Percentiles rank a stretch among this genome's conserved stretches.
Conservation (phyloP, 1,284 basidiomycete species). For the Farysia itapuensis region DNA sequence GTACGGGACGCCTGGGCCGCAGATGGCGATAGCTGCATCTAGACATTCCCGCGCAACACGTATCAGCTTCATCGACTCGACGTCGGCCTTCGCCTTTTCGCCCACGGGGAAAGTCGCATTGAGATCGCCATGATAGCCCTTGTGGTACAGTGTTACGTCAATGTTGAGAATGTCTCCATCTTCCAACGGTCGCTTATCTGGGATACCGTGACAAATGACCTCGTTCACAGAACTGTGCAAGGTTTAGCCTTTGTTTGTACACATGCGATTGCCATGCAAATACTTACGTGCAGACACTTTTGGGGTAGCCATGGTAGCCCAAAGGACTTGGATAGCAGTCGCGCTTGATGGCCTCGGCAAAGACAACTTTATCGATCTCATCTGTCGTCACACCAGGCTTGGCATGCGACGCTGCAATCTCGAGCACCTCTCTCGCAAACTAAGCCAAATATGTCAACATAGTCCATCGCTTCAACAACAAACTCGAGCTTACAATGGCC, state of each 20-base stretch:
- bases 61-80: slow-evolving; percentile 49
- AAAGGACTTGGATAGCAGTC: slow-evolving; percentile 91
- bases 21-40: slow-evolving; percentile 72
- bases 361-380: slow-evolving; percentile 86
- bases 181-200: slow-evolving; percentile 49
- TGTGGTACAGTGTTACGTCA: slow-evolving; percentile 67
- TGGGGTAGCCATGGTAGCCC: slow-evolving; percentile 89
- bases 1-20: slow-evolving; percentile 75
- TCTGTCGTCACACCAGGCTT: slow-evolving; percentile 92
- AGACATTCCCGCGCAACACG: slow-evolving; percentile 66
- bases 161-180: slow-evolving; percentile 46
- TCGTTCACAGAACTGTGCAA: slow-evolving; percentile 77
- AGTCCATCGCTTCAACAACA: no score
- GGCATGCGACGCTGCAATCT: slow-evolving; percentile 80
- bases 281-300: slow-evolving; percentile 81
- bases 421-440: slow-evolving; percentile 87
- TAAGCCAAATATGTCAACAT: no score
- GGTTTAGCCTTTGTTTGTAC: background rate
- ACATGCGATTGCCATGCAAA: no score
- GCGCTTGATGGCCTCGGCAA: slow-evolving; percentile 86
- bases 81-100: slow-evolving; percentile 43
- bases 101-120: slow-evolving; percentile 57
- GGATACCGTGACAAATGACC: slow-evolving; percentile 84
- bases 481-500: slow-evolving; percentile 39
- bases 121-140: slow-evolving; percentile 58